Percentiles rank a stretch among this genome's conserved stretches.
phyloP scores from a whole-genome alignment of 2,329 filamentous ascomycete species.

The Colletotrichum sp. region DNA sequence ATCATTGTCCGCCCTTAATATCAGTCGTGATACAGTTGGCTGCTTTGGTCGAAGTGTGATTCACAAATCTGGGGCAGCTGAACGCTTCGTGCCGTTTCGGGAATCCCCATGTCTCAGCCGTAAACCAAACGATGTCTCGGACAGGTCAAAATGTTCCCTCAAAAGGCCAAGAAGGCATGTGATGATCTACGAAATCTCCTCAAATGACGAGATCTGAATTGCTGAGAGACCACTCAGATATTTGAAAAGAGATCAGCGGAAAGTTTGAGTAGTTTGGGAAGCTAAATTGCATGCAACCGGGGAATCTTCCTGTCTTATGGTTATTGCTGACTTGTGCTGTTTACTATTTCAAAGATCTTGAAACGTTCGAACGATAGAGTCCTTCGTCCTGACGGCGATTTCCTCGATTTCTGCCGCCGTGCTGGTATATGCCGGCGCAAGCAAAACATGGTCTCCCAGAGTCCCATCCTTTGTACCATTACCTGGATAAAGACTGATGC shows the following conservation, averaged over 20 bases:
- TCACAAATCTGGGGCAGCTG: not conserved
- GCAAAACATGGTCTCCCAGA: conserved; percentile 25
- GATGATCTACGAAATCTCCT: not conserved
- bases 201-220: not conserved
- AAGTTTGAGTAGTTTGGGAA: not conserved
- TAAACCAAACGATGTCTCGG: not conserved
- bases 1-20: not conserved
- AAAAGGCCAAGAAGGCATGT: not conserved
- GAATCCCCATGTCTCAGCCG: not conserved
- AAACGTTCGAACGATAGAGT: conserved; percentile 16
- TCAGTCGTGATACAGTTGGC: not conserved
- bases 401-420: conserved; percentile 14
- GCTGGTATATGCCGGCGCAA: conserved; percentile 21
- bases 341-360: not conserved
- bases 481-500: conserved; percentile 50
- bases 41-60: not conserved
- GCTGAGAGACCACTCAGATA: not conserved
- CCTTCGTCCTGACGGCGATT: conserved; percentile 21
- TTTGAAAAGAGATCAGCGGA: not conserved
- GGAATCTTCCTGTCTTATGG: not conserved
- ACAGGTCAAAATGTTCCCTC: not conserved
- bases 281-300: not conserved
- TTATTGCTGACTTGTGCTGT: not conserved
- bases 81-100: not conserved
- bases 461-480: conserved; percentile 26